phyloP scores from a whole-genome alignment of 768 basidiomycete species.

The Mycena alexandri region DNA sequence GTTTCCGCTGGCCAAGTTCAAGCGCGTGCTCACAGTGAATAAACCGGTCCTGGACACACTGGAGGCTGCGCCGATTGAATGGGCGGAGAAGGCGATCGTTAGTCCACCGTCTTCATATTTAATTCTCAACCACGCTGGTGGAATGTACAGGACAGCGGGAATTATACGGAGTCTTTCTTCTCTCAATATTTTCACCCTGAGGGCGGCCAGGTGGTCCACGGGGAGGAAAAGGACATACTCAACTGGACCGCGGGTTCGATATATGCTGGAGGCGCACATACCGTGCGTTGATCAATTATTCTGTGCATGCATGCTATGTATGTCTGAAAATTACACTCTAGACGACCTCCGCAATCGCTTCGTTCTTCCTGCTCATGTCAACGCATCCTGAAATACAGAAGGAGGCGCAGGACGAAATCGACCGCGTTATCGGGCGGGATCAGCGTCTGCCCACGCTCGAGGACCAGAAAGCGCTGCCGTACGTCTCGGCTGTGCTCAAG shows the following conservation, averaged over 20 bases:
- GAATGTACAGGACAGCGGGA: constrained; percentile 40
- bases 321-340: constrained; percentile 1
- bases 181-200: constrained; percentile 48
- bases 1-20: constrained; percentile 60
- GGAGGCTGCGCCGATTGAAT: constrained; percentile 45
- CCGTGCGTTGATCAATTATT: constrained; percentile 21
- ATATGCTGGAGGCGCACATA: constrained; percentile 36
- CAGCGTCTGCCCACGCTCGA: constrained; percentile 46
- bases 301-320: constrained; percentile 4
- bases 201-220: constrained; percentile 33
- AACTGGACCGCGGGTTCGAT: constrained; percentile 34
- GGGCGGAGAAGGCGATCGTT: constrained; percentile 50
- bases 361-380: constrained; percentile 45
- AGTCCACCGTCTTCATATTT: constrained; percentile 7
- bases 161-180: constrained; percentile 48
- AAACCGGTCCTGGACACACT: constrained; percentile 38
- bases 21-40: constrained; percentile 43
- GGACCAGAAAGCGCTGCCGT: constrained; percentile 48
- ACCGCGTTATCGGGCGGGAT: constrained; percentile 43
- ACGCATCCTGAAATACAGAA: constrained; percentile 43
- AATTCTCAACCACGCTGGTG: neutral
- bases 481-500: constrained; percentile 44
- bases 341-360: constrained; percentile 41
- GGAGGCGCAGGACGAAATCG: constrained; percentile 51
- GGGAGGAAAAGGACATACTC: constrained; percentile 18